Evolutionary conservation across 345 rosid genomes (phyloP).

Genomic region (Hirschfeldia incana): DNA sequence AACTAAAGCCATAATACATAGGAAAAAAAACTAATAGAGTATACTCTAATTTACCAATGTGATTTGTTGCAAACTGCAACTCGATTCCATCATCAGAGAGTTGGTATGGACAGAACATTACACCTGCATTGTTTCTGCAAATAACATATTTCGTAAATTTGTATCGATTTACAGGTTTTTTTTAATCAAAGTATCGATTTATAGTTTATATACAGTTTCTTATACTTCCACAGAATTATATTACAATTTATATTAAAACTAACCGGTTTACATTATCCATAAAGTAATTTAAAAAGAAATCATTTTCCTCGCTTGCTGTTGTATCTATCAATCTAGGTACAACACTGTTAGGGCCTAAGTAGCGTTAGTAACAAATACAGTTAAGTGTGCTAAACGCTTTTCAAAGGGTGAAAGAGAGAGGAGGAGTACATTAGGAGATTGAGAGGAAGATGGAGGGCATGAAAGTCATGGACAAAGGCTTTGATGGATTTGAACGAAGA

Average conservation of each 20-base stretch:
- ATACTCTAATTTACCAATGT: constrained; percentile 50
- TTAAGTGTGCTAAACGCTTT: background rate
- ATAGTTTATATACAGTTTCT: background rate
- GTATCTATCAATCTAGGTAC: background rate
- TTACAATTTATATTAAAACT: background rate
- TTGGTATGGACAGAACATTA: constrained; percentile 87
- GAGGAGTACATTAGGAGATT: constrained; percentile 35
- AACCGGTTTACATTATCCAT: background rate
- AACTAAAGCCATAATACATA: background rate
- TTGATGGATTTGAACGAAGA: constrained; percentile 38
- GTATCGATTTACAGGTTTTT: background rate
- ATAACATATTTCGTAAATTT: background rate
- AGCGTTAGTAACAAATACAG: background rate
- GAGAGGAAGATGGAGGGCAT: constrained; percentile 39
- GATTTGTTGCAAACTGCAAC: constrained; percentile 81
- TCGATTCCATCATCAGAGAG: constrained; percentile 76
- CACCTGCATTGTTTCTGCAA: constrained; percentile 82
- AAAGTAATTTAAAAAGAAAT: background rate
- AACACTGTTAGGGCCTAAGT: background rate
- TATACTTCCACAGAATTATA: background rate
- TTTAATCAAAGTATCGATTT: background rate
- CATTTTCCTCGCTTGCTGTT: background rate
- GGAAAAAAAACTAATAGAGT: background rate
- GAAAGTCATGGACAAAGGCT: constrained; percentile 37
- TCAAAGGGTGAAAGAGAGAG: background rate